Conservation (phyloP, 192 early-diverging fungal species). For the Backusella sp. region DNA sequence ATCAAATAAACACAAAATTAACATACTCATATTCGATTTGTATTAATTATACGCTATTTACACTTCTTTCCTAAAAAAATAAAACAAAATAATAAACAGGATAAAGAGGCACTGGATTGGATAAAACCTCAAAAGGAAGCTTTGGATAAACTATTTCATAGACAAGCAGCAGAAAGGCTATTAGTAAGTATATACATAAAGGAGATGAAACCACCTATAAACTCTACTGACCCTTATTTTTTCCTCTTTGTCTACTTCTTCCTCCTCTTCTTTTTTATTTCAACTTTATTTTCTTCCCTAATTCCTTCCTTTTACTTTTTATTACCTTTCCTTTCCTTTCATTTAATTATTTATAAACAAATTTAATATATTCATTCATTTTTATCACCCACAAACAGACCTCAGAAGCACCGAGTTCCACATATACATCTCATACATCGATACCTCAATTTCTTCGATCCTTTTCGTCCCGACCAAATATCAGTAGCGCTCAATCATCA, state of each 20-base stretch:
- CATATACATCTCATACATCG: background rate
- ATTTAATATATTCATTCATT: background rate
- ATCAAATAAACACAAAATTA: background rate
- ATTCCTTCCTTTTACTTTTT: background rate
- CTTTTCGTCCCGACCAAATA: background rate
- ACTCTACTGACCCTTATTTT: background rate
- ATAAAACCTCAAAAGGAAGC: constrained; percentile 1
- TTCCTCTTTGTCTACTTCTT: background rate
- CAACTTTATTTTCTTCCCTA: background rate
- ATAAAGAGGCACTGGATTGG: background rate
- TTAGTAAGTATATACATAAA: constrained; percentile 11
- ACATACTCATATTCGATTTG: background rate
- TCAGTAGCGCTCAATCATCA: background rate
- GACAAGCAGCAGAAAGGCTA: background rate
- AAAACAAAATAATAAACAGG: background rate
- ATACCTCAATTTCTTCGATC: background rate
- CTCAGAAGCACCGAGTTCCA: background rate
- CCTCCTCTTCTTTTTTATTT: background rate
- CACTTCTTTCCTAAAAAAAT: background rate
- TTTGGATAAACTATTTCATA: background rate
- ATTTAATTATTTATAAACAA: constrained; percentile 4
- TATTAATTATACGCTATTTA: background rate
- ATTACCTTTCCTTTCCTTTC: background rate
- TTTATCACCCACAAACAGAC: background rate
- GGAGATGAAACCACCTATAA: background rate